Conservation (phyloP, 208 protist species). For the Leishmania guyanensis region DNA sequence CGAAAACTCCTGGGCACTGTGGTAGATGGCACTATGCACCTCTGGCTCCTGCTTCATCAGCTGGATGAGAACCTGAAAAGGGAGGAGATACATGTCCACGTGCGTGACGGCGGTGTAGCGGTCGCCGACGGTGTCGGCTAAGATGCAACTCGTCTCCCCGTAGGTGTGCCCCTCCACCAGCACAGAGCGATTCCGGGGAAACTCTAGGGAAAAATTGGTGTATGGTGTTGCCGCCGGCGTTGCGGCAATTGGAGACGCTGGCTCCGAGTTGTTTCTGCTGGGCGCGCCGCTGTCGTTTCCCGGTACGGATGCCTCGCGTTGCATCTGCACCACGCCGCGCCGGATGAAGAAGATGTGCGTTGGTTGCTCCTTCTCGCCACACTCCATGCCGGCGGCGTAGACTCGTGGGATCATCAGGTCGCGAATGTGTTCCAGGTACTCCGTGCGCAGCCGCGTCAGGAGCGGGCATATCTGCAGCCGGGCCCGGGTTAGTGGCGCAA, state of each 20-base stretch:
- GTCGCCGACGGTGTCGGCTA: slow-evolving; percentile 57
- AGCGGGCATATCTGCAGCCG: slow-evolving; percentile 77
- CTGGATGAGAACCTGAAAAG: slow-evolving; percentile 73
- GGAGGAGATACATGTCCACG: slow-evolving; percentile 79
- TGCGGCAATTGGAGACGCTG: slow-evolving; percentile 21
- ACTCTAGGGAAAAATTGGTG: slow-evolving; percentile 18
- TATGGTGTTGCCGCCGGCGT: not conserved
- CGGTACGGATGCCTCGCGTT: slow-evolving; percentile 40
- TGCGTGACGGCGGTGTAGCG: slow-evolving; percentile 65
- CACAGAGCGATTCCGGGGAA: slow-evolving; percentile 58
- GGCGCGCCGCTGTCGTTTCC: slow-evolving; percentile 3
- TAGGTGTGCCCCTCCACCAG: slow-evolving; percentile 84
- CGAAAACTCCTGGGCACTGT: slow-evolving; percentile 47
- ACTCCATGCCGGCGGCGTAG: slow-evolving; percentile 70
- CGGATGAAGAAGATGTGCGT: slow-evolving; percentile 81
- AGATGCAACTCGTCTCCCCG: slow-evolving; percentile 80
- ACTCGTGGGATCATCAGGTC: slow-evolving; percentile 64
- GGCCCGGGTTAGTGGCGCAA: slow-evolving; percentile 52
- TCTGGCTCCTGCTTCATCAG: slow-evolving; percentile 81
- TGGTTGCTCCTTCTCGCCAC: slow-evolving; percentile 45
- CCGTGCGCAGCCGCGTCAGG: slow-evolving; percentile 43
- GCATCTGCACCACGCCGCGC: slow-evolving; percentile 68
- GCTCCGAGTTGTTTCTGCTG: not conserved
- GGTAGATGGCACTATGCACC: slow-evolving; percentile 56
- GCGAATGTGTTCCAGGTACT: slow-evolving; percentile 57